Evolutionary conservation across 352 stramenopile genomes (phyloP).

Genomic region (Pythium sp.): DNA sequence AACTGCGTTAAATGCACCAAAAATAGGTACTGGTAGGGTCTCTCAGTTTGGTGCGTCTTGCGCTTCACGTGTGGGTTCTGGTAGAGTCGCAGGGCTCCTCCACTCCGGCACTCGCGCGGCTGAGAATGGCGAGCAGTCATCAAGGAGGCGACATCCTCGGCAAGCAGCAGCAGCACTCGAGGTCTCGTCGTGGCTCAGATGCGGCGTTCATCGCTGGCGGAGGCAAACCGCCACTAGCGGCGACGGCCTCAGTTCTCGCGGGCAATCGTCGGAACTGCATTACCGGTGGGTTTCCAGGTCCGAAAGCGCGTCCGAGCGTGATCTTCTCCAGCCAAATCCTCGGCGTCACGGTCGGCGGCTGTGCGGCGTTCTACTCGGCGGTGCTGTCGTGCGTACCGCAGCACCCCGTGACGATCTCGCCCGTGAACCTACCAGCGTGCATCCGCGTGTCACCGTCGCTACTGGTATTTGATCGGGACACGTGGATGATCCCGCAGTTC

Average conservation of each 20-base stretch:
- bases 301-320: constrained; percentile 29
- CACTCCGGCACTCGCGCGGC: not conserved
- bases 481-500: constrained; percentile 45
- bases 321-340: constrained; percentile 35
- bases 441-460: constrained; percentile 48
- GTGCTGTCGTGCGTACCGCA: constrained; percentile 39
- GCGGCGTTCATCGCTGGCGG: not conserved
- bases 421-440: constrained; percentile 42
- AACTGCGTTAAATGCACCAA: not conserved
- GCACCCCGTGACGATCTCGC: constrained; percentile 42
- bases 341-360: constrained; percentile 38
- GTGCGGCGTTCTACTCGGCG: constrained; percentile 55
- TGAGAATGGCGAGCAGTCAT: not conserved
- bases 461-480: constrained; percentile 42
- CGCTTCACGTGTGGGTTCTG: too few species aligned
- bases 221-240: not conserved
- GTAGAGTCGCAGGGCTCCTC: not conserved
- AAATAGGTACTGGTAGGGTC: not conserved
- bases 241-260: not conserved
- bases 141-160: constrained; percentile 2
- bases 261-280: constrained; percentile 18
- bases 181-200: constrained; percentile 1
- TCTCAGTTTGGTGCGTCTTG: too few species aligned
- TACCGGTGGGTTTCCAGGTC: constrained; percentile 9
- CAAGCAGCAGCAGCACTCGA: constrained; percentile 7